Conservation (phyloP, 768 basidiomycete genomes). For the Dioszegia crocea region DNA sequence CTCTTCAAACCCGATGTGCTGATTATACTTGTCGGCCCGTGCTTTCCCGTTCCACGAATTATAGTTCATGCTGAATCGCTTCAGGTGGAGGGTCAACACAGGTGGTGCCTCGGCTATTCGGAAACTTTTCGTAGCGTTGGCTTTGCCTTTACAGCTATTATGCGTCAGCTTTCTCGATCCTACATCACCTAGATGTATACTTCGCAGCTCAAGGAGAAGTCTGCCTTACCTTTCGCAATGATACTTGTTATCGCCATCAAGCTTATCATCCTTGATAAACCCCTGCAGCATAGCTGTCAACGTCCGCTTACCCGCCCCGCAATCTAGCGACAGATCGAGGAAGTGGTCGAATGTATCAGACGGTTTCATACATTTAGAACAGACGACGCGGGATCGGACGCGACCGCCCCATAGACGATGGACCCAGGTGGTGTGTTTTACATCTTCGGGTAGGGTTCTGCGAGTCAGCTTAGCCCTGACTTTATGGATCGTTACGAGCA, state of each 20-base stretch:
- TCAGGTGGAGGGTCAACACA: conserved; percentile 86
- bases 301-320: conserved; percentile 63
- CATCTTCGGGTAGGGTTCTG: conserved; percentile 44
- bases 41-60: conserved; percentile 52
- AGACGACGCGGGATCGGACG: conserved; percentile 84
- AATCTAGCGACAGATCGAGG: conserved; percentile 88
- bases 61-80: conserved; percentile 64
- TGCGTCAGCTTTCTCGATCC: background rate
- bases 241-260: conserved; percentile 92
- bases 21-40: conserved; percentile 77
- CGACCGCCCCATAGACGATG: conserved; percentile 90
- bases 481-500: too few relatives aligned
- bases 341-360: conserved; percentile 96
- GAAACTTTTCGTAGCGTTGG: conserved; percentile 84
- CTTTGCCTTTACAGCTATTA: conserved; percentile 80
- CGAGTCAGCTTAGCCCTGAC: too few relatives aligned
- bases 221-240: conserved; percentile 92
- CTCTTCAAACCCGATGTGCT: conserved; percentile 73
- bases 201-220: background rate
- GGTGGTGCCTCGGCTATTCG: conserved; percentile 80
- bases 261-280: conserved; percentile 73
- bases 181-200: background rate
- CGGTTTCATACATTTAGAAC: conserved; percentile 71
- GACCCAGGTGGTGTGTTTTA: conserved; percentile 80
- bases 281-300: conserved; percentile 31